phyloP scores from a whole-genome alignment of 2,329 filamentous ascomycete genomes.

The Pezicula radicicola region DNA sequence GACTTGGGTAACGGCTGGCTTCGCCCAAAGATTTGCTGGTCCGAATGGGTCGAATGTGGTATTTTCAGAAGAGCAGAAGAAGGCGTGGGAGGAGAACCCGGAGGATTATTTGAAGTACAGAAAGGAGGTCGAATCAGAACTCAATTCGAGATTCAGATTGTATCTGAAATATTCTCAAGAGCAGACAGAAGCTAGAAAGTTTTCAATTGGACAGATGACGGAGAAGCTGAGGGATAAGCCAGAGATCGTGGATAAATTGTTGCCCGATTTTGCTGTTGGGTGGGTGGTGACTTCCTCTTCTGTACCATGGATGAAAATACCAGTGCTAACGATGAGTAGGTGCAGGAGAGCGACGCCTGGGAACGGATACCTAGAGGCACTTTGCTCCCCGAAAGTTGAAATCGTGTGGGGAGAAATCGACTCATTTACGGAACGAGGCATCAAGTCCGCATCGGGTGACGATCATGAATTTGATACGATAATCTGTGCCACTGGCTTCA shows the following conservation, averaged over 20 bases:
- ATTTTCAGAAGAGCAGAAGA: slow-evolving; percentile 2
- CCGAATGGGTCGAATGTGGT: neutral
- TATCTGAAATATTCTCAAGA: slow-evolving; percentile 15
- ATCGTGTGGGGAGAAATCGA: neutral
- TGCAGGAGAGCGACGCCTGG: slow-evolving; percentile 39
- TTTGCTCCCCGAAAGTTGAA: slow-evolving; percentile 36
- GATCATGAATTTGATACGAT: neutral
- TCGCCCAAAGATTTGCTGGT: slow-evolving; percentile 10
- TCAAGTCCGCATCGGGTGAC: slow-evolving; percentile 27
- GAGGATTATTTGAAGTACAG: slow-evolving; percentile 9
- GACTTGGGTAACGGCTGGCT: slow-evolving; percentile 43
- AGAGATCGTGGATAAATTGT: slow-evolving; percentile 1
- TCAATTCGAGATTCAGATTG: slow-evolving; percentile 23
- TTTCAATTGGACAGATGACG: neutral
- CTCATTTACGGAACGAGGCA: slow-evolving; percentile 23
- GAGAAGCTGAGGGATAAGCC: neutral
- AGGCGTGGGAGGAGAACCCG: slow-evolving; percentile 12
- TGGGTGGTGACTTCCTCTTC: too few species aligned
- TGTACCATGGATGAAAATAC: too few species aligned
- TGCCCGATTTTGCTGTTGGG: slow-evolving; percentile 25
- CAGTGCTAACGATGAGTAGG: too few species aligned
- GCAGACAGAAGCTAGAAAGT: slow-evolving; percentile 3
- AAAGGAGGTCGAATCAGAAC: slow-evolving; percentile 16
- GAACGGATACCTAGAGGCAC: slow-evolving; percentile 36
- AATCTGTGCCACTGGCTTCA: too few species aligned